A percentile compares a stretch with the other conserved stretches of the same genome.
These are phyloP conservation scores for Cladorrhinum sp. DNA, from an alignment of 2,329 filamentous ascomycete genomes.

Conservation along the genomic window DNA sequence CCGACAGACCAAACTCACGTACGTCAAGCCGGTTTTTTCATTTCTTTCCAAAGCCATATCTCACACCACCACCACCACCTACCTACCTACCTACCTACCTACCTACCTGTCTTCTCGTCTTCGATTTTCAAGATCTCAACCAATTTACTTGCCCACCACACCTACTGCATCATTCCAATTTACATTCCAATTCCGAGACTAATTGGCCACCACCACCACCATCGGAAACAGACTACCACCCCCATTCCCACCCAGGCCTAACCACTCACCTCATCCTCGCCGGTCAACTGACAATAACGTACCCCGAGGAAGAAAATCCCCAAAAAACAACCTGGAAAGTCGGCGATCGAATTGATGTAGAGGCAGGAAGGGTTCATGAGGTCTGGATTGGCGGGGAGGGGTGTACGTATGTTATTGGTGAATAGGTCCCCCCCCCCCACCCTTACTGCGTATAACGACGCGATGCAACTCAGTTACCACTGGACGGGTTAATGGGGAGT, in stretches of 20 bases:
- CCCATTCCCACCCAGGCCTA: slow-evolving; percentile 61
- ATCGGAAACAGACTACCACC: slow-evolving; percentile 51
- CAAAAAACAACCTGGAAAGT: slow-evolving; percentile 57
- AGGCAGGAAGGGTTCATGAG: slow-evolving; percentile 61
- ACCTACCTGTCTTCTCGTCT: too few relatives aligned
- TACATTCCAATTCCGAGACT: too few relatives aligned
- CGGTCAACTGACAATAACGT: slow-evolving; percentile 48
- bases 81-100: neutral
- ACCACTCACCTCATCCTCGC: slow-evolving; percentile 62
- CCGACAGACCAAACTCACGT: slow-evolving; percentile 55
- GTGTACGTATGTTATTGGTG: slow-evolving; percentile 66
- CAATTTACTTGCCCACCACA: too few relatives aligned
- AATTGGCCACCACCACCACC: too few relatives aligned
- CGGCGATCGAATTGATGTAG: slow-evolving; percentile 64
- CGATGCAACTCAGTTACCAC: too few relatives aligned
- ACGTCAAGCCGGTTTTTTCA: slow-evolving; percentile 37
- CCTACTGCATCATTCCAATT: too few relatives aligned
- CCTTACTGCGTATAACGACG: too few relatives aligned
- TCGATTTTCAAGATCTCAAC: too few relatives aligned
- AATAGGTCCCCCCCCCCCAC: too few relatives aligned
- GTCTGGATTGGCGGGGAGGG: slow-evolving; percentile 66
- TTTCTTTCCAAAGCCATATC: neutral
- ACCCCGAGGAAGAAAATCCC: slow-evolving; percentile 55
- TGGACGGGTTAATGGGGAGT: too few relatives aligned
- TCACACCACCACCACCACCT: neutral